Conservation (phyloP, 2,329 filamentous ascomycete genomes). For the Exophiala sp. region DNA sequence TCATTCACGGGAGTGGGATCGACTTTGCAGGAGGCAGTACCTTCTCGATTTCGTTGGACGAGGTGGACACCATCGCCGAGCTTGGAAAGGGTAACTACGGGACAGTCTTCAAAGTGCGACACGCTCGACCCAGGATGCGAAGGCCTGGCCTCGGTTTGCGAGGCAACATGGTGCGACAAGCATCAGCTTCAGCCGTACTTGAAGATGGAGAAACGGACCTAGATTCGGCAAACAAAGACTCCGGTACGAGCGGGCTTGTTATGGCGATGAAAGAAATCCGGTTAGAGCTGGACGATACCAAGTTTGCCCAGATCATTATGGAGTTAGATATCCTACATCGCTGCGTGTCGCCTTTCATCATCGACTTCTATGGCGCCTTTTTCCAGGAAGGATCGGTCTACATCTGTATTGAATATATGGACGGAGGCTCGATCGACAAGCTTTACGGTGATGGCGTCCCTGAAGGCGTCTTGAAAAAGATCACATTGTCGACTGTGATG, state of each 20-base stretch:
- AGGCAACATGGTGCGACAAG: constrained; percentile 52
- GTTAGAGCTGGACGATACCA: constrained; percentile 90
- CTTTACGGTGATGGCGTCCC: constrained; percentile 87
- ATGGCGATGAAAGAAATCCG: constrained; percentile 99
- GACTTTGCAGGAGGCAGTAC: constrained; percentile 86
- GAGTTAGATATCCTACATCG: constrained; percentile 94
- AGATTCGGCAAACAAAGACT: constrained; percentile 29
- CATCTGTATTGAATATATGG: constrained; percentile 99
- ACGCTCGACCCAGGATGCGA: constrained; percentile 67
- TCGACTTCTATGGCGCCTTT: constrained; percentile 98
- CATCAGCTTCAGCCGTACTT: constrained; percentile 23
- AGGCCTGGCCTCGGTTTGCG: constrained; percentile 58
- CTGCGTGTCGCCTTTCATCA: constrained; percentile 91
- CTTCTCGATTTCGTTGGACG: constrained; percentile 92
- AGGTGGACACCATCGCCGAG: constrained; percentile 89
- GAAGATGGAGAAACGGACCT: constrained; percentile 32
- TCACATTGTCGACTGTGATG: constrained; percentile 83
- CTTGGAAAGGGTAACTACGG: constrained; percentile 97
- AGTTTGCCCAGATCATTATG: constrained; percentile 96
- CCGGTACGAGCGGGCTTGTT: constrained; percentile 64
- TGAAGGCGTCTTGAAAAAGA: constrained; percentile 82
- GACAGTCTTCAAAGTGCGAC: constrained; percentile 93
- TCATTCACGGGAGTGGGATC: constrained; percentile 83
- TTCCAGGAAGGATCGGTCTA: constrained; percentile 99
- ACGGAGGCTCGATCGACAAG: constrained; percentile 96